Conservation (phyloP, 31 red algal species). For the Odonthalia washingtoniensis region DNA sequence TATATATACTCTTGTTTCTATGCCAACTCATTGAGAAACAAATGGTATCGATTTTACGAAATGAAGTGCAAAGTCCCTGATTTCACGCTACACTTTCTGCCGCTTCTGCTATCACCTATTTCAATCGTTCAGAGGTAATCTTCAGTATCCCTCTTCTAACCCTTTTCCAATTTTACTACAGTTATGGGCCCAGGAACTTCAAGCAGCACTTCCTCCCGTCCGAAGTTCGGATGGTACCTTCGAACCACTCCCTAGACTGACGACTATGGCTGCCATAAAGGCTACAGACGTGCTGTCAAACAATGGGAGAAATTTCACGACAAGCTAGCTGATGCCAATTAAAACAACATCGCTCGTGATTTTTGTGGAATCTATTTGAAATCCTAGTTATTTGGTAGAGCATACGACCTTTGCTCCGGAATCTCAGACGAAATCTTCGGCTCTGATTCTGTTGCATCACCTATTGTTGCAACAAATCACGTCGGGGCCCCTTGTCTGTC, state of each 20-base stretch:
- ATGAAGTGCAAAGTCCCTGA: no score
- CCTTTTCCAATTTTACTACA: no score
- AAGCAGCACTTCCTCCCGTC: neutral
- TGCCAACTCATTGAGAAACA: no score
- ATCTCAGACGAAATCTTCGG: neutral
- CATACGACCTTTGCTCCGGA: neutral
- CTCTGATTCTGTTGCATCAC: neutral
- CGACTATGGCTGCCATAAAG: neutral
- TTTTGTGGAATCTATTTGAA: neutral
- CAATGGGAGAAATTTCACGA: neutral
- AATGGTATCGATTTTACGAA: no score
- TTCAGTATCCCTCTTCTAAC: no score
- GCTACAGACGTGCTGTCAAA: neutral
- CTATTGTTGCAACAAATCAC: neutral
- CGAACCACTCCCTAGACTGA: neutral
- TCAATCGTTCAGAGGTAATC: no score
- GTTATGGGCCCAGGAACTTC: neutral
- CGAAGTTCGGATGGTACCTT: neutral
- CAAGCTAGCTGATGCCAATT: neutral
- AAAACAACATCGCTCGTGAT: neutral
- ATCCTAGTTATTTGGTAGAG: neutral
- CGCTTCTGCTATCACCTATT: no score
- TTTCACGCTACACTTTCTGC: no score
- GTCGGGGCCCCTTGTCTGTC: neutral
- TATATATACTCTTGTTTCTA: no score